These are phyloP conservation scores for Sarcomyxa edulis DNA, from an alignment of 768 basidiomycete genomes.

Conservation along the genomic window DNA sequence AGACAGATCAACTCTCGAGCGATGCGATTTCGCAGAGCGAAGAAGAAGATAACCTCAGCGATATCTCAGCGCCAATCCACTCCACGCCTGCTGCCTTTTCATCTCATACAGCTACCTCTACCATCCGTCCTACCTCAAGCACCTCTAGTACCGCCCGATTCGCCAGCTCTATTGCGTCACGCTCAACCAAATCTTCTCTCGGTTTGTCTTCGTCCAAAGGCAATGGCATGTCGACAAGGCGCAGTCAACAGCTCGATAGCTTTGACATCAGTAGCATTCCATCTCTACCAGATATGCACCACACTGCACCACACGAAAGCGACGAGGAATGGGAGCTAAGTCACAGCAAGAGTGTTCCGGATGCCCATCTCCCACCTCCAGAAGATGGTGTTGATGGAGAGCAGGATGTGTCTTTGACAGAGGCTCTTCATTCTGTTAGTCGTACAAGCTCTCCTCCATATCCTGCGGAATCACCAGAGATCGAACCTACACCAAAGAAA, in stretches of 20 bases:
- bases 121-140: constrained; percentile 41
- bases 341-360: constrained; percentile 39
- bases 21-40: constrained; percentile 15
- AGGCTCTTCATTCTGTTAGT: constrained; percentile 54
- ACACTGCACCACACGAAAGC: constrained; percentile 30
- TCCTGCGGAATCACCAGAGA: constrained; percentile 23
- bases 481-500: constrained; percentile 44
- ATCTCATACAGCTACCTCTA: constrained; percentile 38
- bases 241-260: constrained; percentile 34
- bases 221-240: constrained; percentile 24
- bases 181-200: constrained; percentile 44
- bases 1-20: constrained; percentile 19
- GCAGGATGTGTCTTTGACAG: constrained; percentile 43
- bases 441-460: constrained; percentile 48
- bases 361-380: constrained; percentile 45
- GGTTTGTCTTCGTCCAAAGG: constrained; percentile 19
- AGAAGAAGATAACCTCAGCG: constrained; percentile 34
- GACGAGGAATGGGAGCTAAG: constrained; percentile 35
- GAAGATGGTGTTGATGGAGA: constrained; percentile 37
- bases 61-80: constrained; percentile 49
- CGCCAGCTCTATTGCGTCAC: constrained; percentile 43
- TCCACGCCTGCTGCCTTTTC: constrained; percentile 58
- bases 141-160: constrained; percentile 44
- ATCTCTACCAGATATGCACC: constrained; percentile 40
- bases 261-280: constrained; percentile 60